phyloP scores from a whole-genome alignment of 2,329 filamentous ascomycete genomes.

The Ustulina deusta region DNA sequence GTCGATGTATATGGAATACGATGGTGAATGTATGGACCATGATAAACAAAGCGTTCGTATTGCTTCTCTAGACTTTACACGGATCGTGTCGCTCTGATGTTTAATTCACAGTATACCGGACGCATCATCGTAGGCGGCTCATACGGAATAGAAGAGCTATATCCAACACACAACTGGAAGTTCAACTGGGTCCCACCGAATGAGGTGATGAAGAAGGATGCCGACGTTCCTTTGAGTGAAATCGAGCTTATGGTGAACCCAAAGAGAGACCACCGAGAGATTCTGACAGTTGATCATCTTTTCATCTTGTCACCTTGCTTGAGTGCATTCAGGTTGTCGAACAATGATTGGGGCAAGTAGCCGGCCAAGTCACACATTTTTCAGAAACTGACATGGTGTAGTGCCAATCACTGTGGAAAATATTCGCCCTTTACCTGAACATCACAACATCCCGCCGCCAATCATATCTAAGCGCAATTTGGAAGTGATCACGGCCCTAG shows the following conservation, averaged over 20 bases:
- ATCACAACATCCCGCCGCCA: not conserved
- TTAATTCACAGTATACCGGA: conserved; percentile 4
- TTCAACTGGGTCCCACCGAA: conserved; percentile 14
- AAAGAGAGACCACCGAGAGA: not conserved
- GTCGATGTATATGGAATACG: conserved; percentile 16
- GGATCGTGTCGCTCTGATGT: not conserved
- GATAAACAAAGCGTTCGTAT: conserved; percentile 19
- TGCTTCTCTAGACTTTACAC: not conserved
- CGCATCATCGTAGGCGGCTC: conserved; percentile 2
- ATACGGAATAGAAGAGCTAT: not conserved
- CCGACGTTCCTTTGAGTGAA: not conserved
- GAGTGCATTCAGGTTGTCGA: conserved; percentile 12
- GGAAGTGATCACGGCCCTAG: not conserved
- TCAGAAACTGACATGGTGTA: not conserved
- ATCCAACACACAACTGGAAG: conserved; percentile 6
- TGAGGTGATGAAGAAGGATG: conserved; percentile 5
- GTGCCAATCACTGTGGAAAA: conserved; percentile 17
- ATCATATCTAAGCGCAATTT: not conserved
- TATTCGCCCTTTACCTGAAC: not conserved
- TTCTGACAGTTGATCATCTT: conserved; percentile 5
- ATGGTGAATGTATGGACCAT: conserved; percentile 19
- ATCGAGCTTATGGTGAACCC: conserved; percentile 12
- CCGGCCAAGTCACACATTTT: not conserved
- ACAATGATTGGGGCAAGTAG: conserved; percentile 12
- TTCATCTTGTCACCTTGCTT: conserved; percentile 19